These are phyloP conservation scores for Coriolopsis trogii DNA, from an alignment of 1,284 basidiomycete species.

Conservation along the genomic window DNA sequence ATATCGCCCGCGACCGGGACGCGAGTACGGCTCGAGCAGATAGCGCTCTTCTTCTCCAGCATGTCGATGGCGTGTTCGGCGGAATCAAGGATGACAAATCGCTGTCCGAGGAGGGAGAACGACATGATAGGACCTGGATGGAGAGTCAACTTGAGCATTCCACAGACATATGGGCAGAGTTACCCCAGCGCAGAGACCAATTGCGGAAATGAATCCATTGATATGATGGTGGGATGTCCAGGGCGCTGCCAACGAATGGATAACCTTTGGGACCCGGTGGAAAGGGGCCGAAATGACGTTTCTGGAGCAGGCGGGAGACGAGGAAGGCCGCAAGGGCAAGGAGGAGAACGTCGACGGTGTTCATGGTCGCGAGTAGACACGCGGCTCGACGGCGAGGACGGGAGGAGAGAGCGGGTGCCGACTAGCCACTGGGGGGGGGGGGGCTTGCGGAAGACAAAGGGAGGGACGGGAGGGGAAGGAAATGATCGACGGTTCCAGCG, in stretches of 20 bases:
- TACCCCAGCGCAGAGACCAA: conserved; percentile 48
- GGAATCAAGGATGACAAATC: conserved; percentile 62
- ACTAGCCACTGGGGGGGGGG: too few relatives aligned
- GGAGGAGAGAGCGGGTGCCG: background rate
- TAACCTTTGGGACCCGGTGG: conserved; percentile 26
- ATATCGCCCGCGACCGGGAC: conserved; percentile 48
- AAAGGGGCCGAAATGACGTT: conserved; percentile 5
- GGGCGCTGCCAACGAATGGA: conserved; percentile 26
- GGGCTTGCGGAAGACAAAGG: background rate
- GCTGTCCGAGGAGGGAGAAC: conserved; percentile 59
- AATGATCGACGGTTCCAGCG: background rate
- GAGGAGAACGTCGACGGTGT: conserved; percentile 1
- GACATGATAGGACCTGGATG: conserved; percentile 61
- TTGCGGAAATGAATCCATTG: conserved; percentile 58
- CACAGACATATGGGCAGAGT: background rate
- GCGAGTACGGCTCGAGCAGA: conserved; percentile 67
- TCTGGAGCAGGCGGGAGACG: conserved; percentile 30
- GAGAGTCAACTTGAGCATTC: background rate
- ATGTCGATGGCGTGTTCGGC: conserved; percentile 55
- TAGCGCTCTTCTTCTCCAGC: conserved; percentile 67
- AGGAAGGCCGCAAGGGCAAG: conserved; percentile 9
- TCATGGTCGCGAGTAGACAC: background rate
- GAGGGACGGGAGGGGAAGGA: background rate
- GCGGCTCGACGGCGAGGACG: background rate
- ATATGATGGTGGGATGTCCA: conserved; percentile 22